Conservation (phyloP, 2,329 filamentous ascomycete genomes). For the Pseudopithomyces maydicus region DNA sequence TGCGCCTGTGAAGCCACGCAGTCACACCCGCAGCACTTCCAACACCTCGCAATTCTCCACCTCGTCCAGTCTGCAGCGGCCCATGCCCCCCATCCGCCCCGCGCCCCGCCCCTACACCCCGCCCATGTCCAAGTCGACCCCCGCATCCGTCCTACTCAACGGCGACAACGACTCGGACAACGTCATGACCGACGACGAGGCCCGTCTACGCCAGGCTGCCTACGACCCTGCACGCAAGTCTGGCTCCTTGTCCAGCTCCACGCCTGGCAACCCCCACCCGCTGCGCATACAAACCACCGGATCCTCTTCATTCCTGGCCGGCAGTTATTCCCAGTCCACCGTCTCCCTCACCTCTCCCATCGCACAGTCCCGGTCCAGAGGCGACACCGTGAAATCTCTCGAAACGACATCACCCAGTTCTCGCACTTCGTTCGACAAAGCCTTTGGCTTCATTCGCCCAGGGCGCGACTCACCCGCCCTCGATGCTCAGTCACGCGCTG, state of each 20-base stretch:
- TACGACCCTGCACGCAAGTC: constrained; percentile 49
- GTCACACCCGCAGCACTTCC: constrained; percentile 59
- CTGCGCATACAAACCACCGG: constrained; percentile 45
- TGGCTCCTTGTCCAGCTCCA: constrained; percentile 50
- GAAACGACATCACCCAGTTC: constrained; percentile 59
- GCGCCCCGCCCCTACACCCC: constrained; percentile 60
- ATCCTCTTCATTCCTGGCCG: constrained; percentile 52
- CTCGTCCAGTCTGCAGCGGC: constrained; percentile 54
- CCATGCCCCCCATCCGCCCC: constrained; percentile 61
- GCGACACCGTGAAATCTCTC: constrained; percentile 56
- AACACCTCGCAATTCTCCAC: constrained; percentile 60
- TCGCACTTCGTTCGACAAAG: constrained; percentile 62
- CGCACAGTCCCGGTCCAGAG: constrained; percentile 50
- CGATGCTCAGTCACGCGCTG: constrained; percentile 60
- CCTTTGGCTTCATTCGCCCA: constrained; percentile 57
- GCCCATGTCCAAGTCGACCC: constrained; percentile 55
- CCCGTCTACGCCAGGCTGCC: constrained; percentile 45
- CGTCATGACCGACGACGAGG: constrained; percentile 54
- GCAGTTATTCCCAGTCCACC: constrained; percentile 59
- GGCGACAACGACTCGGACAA: constrained; percentile 50
- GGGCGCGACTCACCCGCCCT: constrained; percentile 50
- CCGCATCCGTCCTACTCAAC: constrained; percentile 49
- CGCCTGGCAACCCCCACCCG: constrained; percentile 38
- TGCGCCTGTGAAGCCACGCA: constrained; percentile 44
- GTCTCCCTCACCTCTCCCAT: constrained; percentile 53